A percentile compares a stretch with the other conserved stretches of the same genome.
Evolutionary conservation across 2,329 filamentous ascomycete genomes (phyloP).

Genomic region (Spiromastix sp.): DNA sequence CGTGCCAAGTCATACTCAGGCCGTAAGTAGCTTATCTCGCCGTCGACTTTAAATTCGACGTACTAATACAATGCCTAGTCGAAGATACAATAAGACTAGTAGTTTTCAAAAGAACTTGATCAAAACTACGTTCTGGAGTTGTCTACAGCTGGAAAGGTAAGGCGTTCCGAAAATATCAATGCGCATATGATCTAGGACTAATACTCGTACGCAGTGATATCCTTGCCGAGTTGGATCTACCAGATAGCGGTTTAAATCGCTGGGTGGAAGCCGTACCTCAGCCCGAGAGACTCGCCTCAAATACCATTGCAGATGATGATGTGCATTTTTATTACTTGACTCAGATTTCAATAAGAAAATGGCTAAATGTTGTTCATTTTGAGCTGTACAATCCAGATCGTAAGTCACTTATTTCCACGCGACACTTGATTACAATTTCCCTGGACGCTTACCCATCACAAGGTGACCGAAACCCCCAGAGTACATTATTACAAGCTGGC

Average conservation of each 20-base stretch:
- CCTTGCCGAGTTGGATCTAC: conserved; percentile 68
- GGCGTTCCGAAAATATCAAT: conserved; percentile 6
- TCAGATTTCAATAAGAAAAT: conserved; percentile 50
- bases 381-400: conserved; percentile 40
- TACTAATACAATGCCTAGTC: conserved; percentile 13
- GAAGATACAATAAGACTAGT: conserved; percentile 24
- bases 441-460: too few relatives aligned
- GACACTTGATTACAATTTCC: conserved; percentile 1
- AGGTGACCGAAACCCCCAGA: too few relatives aligned
- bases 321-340: conserved; percentile 50
- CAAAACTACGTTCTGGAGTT: conserved; percentile 82
- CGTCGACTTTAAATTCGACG: neutral
- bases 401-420: conserved; percentile 11
- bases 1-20: conserved; percentile 63
- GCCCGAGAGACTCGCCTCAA: conserved; percentile 27
- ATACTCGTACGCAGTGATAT: conserved; percentile 55
- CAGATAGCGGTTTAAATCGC: conserved; percentile 49
- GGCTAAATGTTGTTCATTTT: conserved; percentile 46
- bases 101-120: conserved; percentile 50
- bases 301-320: conserved; percentile 33
- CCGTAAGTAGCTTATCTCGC: conserved; percentile 43
- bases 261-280: conserved; percentile 39
- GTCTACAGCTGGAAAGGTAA: conserved; percentile 80
- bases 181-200: conserved; percentile 1
- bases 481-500: too few relatives aligned